Conservation (phyloP, 2,329 filamentous ascomycete genomes). For the Curvularia spicifera region DNA sequence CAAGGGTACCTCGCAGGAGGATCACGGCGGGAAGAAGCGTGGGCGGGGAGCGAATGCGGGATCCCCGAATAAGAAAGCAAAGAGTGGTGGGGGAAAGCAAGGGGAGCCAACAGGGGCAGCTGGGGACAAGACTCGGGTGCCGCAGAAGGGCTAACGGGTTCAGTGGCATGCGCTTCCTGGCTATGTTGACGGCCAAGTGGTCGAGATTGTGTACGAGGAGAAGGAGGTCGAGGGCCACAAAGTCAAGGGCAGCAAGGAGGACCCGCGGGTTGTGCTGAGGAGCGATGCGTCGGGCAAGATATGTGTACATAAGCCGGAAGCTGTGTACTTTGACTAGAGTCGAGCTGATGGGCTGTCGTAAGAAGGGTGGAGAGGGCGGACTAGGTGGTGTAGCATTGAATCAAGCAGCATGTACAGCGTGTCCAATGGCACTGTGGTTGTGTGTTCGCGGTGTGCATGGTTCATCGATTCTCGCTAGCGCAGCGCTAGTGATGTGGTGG, state of each 20-base stretch:
- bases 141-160: conserved; percentile 51
- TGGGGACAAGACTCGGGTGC: conserved; percentile 50
- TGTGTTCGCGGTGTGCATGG: background rate
- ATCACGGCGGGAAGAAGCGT: conserved; percentile 30
- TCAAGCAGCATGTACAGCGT: conserved; percentile 5
- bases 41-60: conserved; percentile 37
- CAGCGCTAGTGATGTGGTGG: conserved; percentile 14
- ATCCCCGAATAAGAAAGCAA: conserved; percentile 47
- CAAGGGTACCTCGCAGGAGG: conserved; percentile 6
- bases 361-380: background rate
- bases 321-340: conserved; percentile 51
- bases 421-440: conserved; percentile 12
- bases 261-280: conserved; percentile 53
- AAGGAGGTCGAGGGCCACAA: conserved; percentile 53
- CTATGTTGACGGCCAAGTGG: conserved; percentile 51
- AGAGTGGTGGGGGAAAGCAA: conserved; percentile 29
- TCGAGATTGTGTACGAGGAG: conserved; percentile 51
- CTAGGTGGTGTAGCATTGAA: conserved; percentile 1
- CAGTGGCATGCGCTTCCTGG: conserved; percentile 52
- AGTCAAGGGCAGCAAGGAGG: conserved; percentile 52
- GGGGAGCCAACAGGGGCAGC: conserved; percentile 29
- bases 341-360: background rate
- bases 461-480: conserved; percentile 12
- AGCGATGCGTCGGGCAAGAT: conserved; percentile 50
- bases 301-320: conserved; percentile 54